Evolutionary conservation across 371 early-diverging fungal species (phyloP).

Genomic region (Zopfochytrium polystomum): DNA sequence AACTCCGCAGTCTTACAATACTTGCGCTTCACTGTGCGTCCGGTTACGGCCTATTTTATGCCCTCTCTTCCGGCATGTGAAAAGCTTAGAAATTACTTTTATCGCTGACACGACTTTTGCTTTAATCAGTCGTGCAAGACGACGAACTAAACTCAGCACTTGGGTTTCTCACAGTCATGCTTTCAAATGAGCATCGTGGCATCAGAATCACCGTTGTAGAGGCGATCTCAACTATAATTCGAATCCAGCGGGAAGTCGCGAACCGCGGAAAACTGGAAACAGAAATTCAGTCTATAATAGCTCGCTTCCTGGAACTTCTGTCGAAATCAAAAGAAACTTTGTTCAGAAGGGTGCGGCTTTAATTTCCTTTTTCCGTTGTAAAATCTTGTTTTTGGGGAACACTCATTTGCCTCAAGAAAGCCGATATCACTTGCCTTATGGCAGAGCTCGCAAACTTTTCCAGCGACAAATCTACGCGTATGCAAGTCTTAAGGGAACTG

Average conservation of each 20-base stretch:
- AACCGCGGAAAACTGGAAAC: slow-evolving; percentile 11
- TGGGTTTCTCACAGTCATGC: slow-evolving; percentile 39
- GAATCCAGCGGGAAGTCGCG: slow-evolving; percentile 34
- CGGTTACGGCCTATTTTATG: slow-evolving; percentile 40
- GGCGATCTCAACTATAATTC: slow-evolving; percentile 30
- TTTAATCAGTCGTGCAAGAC: no score
- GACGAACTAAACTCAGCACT: slow-evolving; percentile 23
- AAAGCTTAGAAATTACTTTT: neutral
- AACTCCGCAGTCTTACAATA: slow-evolving; percentile 42
- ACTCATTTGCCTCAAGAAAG: slow-evolving; percentile 34
- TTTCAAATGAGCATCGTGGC: slow-evolving; percentile 49
- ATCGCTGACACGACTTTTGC: no score
- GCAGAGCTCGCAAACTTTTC: slow-evolving; percentile 33
- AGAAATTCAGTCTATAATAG: slow-evolving; percentile 28
- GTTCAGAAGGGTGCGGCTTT: slow-evolving; percentile 33
- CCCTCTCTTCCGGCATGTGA: slow-evolving; percentile 29
- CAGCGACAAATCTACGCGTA: slow-evolving; percentile 18
- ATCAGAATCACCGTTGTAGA: slow-evolving; percentile 47
- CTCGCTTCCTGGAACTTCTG: slow-evolving; percentile 27
- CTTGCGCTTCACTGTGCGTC: slow-evolving; percentile 42
- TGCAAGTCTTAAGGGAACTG: slow-evolving; percentile 34
- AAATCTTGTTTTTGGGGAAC: slow-evolving; percentile 1
- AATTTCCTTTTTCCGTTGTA: neutral
- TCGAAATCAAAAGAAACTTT: slow-evolving; percentile 30
- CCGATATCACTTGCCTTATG: slow-evolving; percentile 42